Evolutionary conservation across 1,139 yeast genomes (phyloP).

Genomic region (Trichomonascaceae sp.): DNA sequence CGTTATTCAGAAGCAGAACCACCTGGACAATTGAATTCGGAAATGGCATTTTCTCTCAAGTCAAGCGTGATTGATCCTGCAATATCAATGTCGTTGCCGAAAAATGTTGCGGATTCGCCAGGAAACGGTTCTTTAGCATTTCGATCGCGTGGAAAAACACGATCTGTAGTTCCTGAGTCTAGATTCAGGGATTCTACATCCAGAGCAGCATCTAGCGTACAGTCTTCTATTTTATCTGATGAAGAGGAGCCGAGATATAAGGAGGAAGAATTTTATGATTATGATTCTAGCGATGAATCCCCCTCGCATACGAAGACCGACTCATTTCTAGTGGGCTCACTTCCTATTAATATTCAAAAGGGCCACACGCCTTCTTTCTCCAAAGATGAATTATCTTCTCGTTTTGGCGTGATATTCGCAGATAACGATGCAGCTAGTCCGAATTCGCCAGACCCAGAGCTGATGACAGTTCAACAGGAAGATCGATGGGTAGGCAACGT

Average conservation of each 20-base stretch:
- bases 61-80: constrained; percentile 14
- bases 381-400: not conserved
- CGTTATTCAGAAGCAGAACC: not conserved
- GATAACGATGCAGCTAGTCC: not conserved
- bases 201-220: not conserved
- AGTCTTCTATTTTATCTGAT: not conserved
- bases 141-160: not conserved
- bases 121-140: not conserved
- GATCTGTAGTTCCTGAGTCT: not conserved
- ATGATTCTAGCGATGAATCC: not conserved
- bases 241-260: not conserved
- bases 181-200: not conserved
- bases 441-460: not conserved
- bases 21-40: not conserved
- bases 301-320: not conserved
- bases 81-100: constrained; percentile 15
- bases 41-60: constrained; percentile 3
- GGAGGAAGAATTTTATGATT: not conserved
- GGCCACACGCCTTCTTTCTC: not conserved
- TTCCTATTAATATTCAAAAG: not conserved
- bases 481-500: not conserved
- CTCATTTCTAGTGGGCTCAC: not conserved
- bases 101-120: not conserved
- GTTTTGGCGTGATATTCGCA: not conserved
- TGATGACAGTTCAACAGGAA: not conserved